Evolutionary conservation across 306 rosid species (phyloP), one percentile per base, ranked within the genome.

Genomic region (Sphenostylis stenocarpa): DNA sequence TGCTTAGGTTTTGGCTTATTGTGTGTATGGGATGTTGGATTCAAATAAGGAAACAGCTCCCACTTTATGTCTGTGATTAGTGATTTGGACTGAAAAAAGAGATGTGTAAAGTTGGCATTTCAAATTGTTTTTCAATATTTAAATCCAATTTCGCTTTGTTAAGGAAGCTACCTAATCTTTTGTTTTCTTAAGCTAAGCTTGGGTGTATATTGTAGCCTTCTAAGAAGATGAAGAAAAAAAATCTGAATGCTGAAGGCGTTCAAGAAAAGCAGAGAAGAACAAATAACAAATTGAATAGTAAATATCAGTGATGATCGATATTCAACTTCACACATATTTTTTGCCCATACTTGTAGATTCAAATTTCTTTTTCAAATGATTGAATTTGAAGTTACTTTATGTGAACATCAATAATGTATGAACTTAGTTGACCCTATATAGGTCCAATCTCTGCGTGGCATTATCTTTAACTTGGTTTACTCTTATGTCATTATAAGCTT

Each of bases 21-120:
- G n/a, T n/a, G n/a, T 47, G 72, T 21, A 43, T 38, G 36, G 23
- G 71, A 26, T 75, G 72, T 58, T 58, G 15, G 57, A 66, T 26
- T 77, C 75, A 77, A 66, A 38, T 77, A 77, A 66, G 75, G 81
- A 77, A 77, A 77, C 67, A 66, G 21, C 4, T 26, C 29, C 17
- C 31, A 24, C 67, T 51, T 28, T 58, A 10, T n/a, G 62, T 8
- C 44, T 60, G 58, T 73, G 60, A 63, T 49, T 10, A 49, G 63
- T 47, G 15, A 24, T 26, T 51, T 45, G 51, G 52, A 75, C 28
- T 9, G 53, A n/a, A 63, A 49, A 63, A 34, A 16, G 52, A 29
- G 34, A 61, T 20, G n/a, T 20, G 38, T 23, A 55, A 63, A 48
- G 80, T 31, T 47, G 28, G 16, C 23, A 12, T 74, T 75, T 49